Evolutionary conservation across 139 green algal genomes (phyloP).

Genomic region (Parachlorella kessleri): DNA sequence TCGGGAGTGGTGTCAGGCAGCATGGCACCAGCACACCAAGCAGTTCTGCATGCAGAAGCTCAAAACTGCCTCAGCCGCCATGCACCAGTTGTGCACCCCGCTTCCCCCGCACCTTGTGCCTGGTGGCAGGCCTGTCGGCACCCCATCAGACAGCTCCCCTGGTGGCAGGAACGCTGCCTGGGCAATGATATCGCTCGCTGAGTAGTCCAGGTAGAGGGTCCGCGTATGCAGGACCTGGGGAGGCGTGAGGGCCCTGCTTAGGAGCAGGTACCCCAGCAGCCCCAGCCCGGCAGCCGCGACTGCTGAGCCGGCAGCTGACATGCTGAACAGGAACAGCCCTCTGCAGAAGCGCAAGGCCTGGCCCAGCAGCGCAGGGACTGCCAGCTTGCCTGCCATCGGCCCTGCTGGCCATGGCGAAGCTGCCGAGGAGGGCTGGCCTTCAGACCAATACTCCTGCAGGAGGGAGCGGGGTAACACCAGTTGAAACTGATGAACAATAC

Average conservation of each 20-base stretch:
- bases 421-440: neutral
- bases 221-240: slow-evolving; percentile 12
- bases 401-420: neutral
- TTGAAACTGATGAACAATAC: too few species aligned
- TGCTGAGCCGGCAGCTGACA: neutral
- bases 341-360: slow-evolving; percentile 1
- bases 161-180: slow-evolving; percentile 16
- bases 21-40: too few species aligned
- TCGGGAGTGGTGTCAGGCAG: too few species aligned
- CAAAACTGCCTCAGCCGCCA: neutral
- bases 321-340: slow-evolving; percentile 3
- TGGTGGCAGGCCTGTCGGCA: neutral
- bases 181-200: slow-evolving; percentile 4
- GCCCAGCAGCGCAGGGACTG: neutral
- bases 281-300: slow-evolving; percentile 9
- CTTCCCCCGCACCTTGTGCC: neutral
- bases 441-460: too few species aligned
- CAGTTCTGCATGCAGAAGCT: neutral
- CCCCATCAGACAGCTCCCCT: neutral
- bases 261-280: slow-evolving; percentile 26
- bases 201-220: slow-evolving; percentile 29
- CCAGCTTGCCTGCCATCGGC: too few species aligned
- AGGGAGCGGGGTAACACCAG: too few species aligned
- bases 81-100: neutral
- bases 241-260: slow-evolving; percentile 22